Evolutionary conservation across 1,284 basidiomycete species (phyloP), one percentile per base, ranked within the genome.

Genomic region (Sanghuangporus weigelae): DNA sequence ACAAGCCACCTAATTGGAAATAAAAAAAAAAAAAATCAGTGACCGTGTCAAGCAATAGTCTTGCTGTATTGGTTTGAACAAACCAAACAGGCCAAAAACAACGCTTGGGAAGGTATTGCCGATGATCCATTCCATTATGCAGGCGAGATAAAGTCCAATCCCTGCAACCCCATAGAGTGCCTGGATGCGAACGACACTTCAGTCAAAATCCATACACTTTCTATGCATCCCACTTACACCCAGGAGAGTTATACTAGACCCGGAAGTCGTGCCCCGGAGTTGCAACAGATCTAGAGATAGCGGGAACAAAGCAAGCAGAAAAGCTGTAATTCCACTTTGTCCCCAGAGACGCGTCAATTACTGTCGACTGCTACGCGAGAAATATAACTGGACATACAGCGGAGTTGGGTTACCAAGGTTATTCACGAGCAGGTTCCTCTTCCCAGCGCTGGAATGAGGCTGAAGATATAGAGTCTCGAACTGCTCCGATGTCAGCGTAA

Each of bases 21-120:
- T n/a, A 19, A 2, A 46, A 7, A 11, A 7, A 42, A 42, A 46
- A 6, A 7, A 11, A 46, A 7, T 14, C n/a, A n/a, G 44, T 7
- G 16, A 46, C 7, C n/a, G 16, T n/a, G n/a, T n/a, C n/a, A n/a
- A n/a, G n/a, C n/a, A n/a, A 31, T 65, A 31, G 39, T 57, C 11
- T 63, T 65, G 14, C 55, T 35, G 40, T n/a, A 14, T 11, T 7
- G 14, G 39, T n/a, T 12, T 8, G 19, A 46, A 36, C 65, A 21
- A 8, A 66, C 65, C 66, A 46, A 67, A 67, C n/a, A 64, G 44
- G 21, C 64, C 62, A 39, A 67, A 67, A 8, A 67, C 65, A 6
- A 67, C 66, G 48, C 58, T 59, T 19, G 62, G 64, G 46, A 66
- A 67, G 46, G 66, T 67, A 40, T 67, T 67, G 44, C 66, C 66